These are phyloP conservation scores for Orbilia brochopaga DNA, from an alignment of 2,329 filamentous ascomycete species.

Conservation along the genomic window DNA sequence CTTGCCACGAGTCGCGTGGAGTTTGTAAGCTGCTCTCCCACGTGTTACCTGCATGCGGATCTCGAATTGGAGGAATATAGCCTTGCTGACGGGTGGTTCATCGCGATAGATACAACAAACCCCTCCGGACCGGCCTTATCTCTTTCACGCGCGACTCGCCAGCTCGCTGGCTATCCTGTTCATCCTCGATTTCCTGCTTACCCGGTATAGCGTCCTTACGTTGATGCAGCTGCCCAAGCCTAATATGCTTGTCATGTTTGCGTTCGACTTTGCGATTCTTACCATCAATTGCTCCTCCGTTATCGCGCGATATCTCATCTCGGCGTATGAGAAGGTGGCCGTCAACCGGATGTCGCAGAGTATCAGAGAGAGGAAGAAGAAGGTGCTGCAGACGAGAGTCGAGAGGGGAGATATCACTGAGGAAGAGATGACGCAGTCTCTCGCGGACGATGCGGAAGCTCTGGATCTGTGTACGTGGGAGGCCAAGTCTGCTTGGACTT, in stretches of 20 bases:
- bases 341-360: slow-evolving; percentile 76
- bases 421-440: slow-evolving; percentile 57
- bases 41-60: neutral
- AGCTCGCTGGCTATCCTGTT: slow-evolving; percentile 80
- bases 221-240: slow-evolving; percentile 87
- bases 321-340: slow-evolving; percentile 77
- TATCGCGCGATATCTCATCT: slow-evolving; percentile 76
- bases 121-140: slow-evolving; percentile 81
- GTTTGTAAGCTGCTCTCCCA: slow-evolving; percentile 63
- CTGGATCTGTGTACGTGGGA: slow-evolving; percentile 85
- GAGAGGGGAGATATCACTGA: slow-evolving; percentile 79
- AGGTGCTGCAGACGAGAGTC: slow-evolving; percentile 69
- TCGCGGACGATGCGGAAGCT: slow-evolving; percentile 65
- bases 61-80: too few species aligned
- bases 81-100: neutral
- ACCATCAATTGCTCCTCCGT: slow-evolving; percentile 81
- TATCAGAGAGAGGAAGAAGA: slow-evolving; percentile 70
- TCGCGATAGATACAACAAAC: slow-evolving; percentile 72
- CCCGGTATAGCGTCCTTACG: slow-evolving; percentile 79
- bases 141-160: slow-evolving; percentile 84
- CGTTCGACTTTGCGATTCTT: slow-evolving; percentile 94
- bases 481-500: slow-evolving; percentile 88
- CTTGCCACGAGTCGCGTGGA: slow-evolving; percentile 95
- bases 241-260: slow-evolving; percentile 99
- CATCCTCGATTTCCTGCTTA: slow-evolving; percentile 77